Evolutionary conservation across 306 rosid species (phyloP).

Genomic region (Mucuna pruriens): DNA sequence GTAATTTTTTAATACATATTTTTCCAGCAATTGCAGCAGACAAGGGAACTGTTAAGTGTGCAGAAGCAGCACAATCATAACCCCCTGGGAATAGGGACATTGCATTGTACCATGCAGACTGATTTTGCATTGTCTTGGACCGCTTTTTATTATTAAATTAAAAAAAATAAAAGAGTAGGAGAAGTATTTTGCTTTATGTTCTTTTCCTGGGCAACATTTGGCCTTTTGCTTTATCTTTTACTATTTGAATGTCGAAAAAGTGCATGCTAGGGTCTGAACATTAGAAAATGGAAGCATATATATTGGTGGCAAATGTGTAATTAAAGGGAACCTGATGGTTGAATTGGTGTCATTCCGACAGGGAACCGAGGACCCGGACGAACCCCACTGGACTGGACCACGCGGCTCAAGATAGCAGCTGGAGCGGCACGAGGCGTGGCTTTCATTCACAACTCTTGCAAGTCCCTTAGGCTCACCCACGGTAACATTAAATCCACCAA

Average conservation of each 20-base stretch:
- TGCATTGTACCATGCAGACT: slow-evolving; percentile 32
- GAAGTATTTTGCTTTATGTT: slow-evolving; percentile 38
- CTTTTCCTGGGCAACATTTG: slow-evolving; percentile 43
- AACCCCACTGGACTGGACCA: slow-evolving; percentile 95
- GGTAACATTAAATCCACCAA: slow-evolving; percentile 94
- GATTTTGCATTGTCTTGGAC: slow-evolving; percentile 21
- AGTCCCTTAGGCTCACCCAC: slow-evolving; percentile 67
- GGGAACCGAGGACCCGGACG: slow-evolving; percentile 97
- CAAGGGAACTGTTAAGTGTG: slow-evolving; percentile 33
- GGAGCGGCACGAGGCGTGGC: slow-evolving; percentile 84
- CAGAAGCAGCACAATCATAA: slow-evolving; percentile 39
- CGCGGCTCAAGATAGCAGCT: slow-evolving; percentile 85
- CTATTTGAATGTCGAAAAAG: slow-evolving; percentile 36
- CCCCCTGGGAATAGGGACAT: slow-evolving; percentile 50
- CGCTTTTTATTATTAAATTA: slow-evolving; percentile 15
- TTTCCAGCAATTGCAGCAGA: slow-evolving; percentile 19
- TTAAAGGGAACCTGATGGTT: slow-evolving; percentile 30
- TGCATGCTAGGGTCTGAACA: background rate
- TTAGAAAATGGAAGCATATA: background rate
- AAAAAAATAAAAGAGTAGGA: background rate
- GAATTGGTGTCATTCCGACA: slow-evolving; percentile 31
- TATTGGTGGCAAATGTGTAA: slow-evolving; percentile 26
- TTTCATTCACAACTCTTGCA: slow-evolving; percentile 76
- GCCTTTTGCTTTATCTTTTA: slow-evolving; percentile 32
- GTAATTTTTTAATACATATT: background rate